Base-by-base conservation (phyloP, 257 asterid genomes). In the Fraxinus excelsior region DNA sequence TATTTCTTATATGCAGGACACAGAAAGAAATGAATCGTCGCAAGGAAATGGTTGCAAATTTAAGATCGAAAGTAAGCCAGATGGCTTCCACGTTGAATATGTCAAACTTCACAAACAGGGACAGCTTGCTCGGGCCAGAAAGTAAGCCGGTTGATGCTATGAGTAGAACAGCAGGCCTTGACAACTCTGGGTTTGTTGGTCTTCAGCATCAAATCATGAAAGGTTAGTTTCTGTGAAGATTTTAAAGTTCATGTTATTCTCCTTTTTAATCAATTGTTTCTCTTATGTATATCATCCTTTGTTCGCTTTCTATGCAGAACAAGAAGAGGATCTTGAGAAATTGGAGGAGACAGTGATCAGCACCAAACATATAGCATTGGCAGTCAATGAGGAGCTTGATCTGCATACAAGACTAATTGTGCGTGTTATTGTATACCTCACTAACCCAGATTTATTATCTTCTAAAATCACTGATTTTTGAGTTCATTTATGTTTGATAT, bases 21-120 rank as follows among this genome's bases (percentile, higher is more conserved):
- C 97, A 88, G 80, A 93, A 90, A 84, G 99, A 95, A 89, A 88
- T 87, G 87, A 95, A 91, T 72, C 96, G 96, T 35, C 99, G 99
- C 73, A 86, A 78, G 76, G 98, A 95, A 84, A 85, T 90, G 93
- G 84, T 88, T 79, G 44, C 82, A 75, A 90, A 86, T 82, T 80
- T 95, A 89, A 87, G 87, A 71, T 83, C 91, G 16, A 95, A 95
- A 85, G 96, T 86, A 69, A 87, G 72, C 79, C 96, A 93, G 80
- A 93, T 95, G 98, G 97, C 97, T 62, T 87, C 91, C 79, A 66
- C 89, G 31, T 85, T 93, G 86, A 95, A 93, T 85, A 93, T 90
- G 97, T 93, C 98, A 53, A 91, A 86, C 82, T 89, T 90, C 83
- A 96, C 92, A 7, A 91, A 81, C 71, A 87, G 98, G 83, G 99